phyloP scores from a whole-genome alignment of 1,284 basidiomycete species.

The Ceratobasidium theobromae region DNA sequence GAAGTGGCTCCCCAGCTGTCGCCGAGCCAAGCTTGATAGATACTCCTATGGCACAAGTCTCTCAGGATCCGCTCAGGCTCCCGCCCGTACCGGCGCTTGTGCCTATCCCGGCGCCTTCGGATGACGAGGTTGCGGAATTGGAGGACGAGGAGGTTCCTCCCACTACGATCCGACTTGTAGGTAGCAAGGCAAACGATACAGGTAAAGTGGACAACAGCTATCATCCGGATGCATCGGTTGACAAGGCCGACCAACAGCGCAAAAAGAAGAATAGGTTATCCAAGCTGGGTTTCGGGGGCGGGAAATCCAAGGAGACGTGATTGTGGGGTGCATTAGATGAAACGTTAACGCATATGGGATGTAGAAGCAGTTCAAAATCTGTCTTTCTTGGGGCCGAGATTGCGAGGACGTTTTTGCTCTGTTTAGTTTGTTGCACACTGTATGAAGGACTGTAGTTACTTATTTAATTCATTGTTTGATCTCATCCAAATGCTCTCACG shows the following conservation, averaged over 20 bases:
- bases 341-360: no score
- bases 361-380: no score
- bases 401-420: not conserved
- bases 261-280: no score
- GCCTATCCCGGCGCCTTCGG: conserved; percentile 7
- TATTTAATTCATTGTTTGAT: conserved; percentile 11
- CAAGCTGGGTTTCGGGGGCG: no score
- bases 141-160: not conserved
- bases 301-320: no score
- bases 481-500: not conserved
- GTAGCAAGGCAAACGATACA: not conserved
- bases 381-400: not conserved
- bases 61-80: conserved; percentile 3
- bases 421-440: not conserved
- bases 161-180: conserved; percentile 20
- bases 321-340: no score
- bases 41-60: not conserved
- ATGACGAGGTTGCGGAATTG: conserved; percentile 8
- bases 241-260: no score
- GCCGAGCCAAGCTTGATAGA: conserved; percentile 28
- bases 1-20: not conserved
- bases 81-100: conserved; percentile 8
- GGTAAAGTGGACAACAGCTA: conserved; percentile 1
- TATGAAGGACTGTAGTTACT: conserved; percentile 31
- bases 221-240: not conserved